Base-by-base conservation (phyloP, 2,329 filamentous ascomycete genomes). In the Penicillium sp. region DNA sequence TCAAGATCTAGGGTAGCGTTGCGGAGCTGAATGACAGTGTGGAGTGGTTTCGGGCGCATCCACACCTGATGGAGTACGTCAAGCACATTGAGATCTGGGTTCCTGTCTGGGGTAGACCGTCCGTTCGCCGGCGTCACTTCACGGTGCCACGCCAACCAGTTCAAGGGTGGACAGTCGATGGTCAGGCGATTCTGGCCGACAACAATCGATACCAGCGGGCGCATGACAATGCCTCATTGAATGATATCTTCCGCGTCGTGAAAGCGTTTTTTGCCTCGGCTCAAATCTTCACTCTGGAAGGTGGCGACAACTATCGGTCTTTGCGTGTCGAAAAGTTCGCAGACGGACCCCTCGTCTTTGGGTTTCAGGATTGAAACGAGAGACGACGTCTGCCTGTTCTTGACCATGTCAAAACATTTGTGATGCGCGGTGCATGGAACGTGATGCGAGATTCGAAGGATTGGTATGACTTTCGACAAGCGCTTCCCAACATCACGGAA, bases 11-110 rank as follows among this genome's bases (percentile, higher is more conserved):
- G 73, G 88, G 86, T 0, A 89, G 87, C 0, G 75, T 82, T 36
- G 79, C 82, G n/a, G 86, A 82, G 14, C 73, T 89, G 39, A 74
- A 81, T 40, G 79, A 84, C 45, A 83, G 87, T 6, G 77, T 82
- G 58, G 59, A 74, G 32, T 90, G 87, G 77, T 88, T 91, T 60
- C 70, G 74, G 14, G 60, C 72, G 9, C 80, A 85, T 55, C 75
- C 79, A 27, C 83, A 88, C 63, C 80, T 91, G 5, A 79, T 82
- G 18, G 62, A 73, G 8, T 84, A 89, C 61, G 84, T 91, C 55
- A 86, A 85, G 60, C 88, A 91, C 65, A 81, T 90, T 55, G 88
- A 91, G 71, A 79, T 90, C 40, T 91, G 88, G 87, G 88, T 91
- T 57, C 88, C 88, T 3, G 87, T 90, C 39, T 91, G 79, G 74